Conservation (phyloP, 2,329 filamentous ascomycete species). For the Cadophora sp. region DNA sequence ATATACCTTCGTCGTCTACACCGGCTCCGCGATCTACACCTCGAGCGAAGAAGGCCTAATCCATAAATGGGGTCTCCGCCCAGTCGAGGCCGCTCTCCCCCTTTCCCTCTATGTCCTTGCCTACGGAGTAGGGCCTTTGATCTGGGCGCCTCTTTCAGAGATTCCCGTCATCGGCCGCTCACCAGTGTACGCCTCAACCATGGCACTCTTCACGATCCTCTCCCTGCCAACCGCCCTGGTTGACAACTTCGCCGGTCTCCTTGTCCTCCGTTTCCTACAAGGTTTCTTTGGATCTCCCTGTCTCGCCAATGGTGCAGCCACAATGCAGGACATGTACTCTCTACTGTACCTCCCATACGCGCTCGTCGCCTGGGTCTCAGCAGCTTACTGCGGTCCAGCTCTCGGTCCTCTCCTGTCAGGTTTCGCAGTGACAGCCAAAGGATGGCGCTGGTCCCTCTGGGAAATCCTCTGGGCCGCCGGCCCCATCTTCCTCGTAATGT, state of each 20-base stretch:
- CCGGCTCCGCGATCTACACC: slow-evolving; percentile 56
- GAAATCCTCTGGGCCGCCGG: slow-evolving; percentile 67
- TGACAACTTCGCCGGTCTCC: slow-evolving; percentile 66
- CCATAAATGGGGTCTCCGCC: slow-evolving; percentile 57
- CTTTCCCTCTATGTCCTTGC: slow-evolving; percentile 69
- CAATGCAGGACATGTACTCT: slow-evolving; percentile 60
- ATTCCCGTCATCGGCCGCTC: slow-evolving; percentile 72
- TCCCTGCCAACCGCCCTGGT: slow-evolving; percentile 69
- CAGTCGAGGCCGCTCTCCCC: slow-evolving; percentile 60
- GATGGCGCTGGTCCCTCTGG: slow-evolving; percentile 70
- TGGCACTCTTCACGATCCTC: slow-evolving; percentile 72
- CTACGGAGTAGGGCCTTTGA: slow-evolving; percentile 67
- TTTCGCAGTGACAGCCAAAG: slow-evolving; percentile 62
- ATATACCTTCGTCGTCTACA: slow-evolving; percentile 66
- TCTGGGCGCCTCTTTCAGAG: slow-evolving; percentile 72
- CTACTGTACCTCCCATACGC: slow-evolving; percentile 62
- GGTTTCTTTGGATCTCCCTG: slow-evolving; percentile 72
- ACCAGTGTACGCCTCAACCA: slow-evolving; percentile 70
- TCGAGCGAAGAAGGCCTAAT: slow-evolving; percentile 56
- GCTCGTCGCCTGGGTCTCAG: slow-evolving; percentile 64
- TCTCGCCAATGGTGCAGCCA: slow-evolving; percentile 64
- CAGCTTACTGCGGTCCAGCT: slow-evolving; percentile 58
- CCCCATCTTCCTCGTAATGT: slow-evolving; percentile 65
- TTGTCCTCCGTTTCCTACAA: slow-evolving; percentile 68
- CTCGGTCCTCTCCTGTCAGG: slow-evolving; percentile 67